Conservation (phyloP, 1,139 yeast genomes). For the Nematodospora anomalae region DNA sequence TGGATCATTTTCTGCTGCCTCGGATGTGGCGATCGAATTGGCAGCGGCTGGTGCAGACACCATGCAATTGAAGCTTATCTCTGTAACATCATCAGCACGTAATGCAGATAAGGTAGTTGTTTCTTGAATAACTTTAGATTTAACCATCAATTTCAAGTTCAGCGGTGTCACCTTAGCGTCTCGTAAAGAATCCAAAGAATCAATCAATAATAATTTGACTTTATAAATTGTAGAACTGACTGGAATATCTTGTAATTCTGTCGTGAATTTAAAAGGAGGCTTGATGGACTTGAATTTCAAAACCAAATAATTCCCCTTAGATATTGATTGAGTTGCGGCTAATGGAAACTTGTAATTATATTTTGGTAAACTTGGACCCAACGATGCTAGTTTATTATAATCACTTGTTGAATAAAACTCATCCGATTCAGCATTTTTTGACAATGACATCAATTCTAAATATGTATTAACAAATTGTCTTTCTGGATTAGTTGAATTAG, state of each 20-base stretch:
- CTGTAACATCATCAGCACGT: conserved; percentile 16
- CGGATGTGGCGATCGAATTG: conserved; percentile 1
- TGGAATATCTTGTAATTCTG: conserved; percentile 25
- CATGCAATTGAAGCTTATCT: conserved; percentile 39
- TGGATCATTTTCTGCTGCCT: conserved; percentile 4
- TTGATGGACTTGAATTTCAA: conserved; percentile 43
- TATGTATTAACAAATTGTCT: conserved; percentile 36
- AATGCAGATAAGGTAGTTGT: conserved; percentile 28
- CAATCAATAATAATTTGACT: conserved; percentile 34
- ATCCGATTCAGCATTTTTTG: conserved; percentile 25
- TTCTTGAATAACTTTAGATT: conserved; percentile 48
- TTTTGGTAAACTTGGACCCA: conserved; percentile 46
- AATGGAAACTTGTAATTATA: conserved; percentile 31
- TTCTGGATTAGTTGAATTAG: conserved; percentile 13
- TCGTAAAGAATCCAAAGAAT: conserved; percentile 23
- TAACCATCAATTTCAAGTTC: conserved; percentile 40
- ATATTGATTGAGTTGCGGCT: conserved; percentile 3
- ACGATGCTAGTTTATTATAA: conserved; percentile 32
- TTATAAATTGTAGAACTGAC: conserved; percentile 32
- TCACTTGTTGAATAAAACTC: conserved; percentile 33
- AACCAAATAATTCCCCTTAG: conserved; percentile 11
- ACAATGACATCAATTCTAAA: conserved; percentile 33
- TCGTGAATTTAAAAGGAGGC: conserved; percentile 43
- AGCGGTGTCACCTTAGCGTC: conserved; percentile 27
- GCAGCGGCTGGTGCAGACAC: conserved; percentile 25